Percentiles rank a stretch among this genome's conserved stretches.
These are phyloP conservation scores for Lentinula edodes DNA, from an alignment of 768 basidiomycete species.

Conservation along the genomic window DNA sequence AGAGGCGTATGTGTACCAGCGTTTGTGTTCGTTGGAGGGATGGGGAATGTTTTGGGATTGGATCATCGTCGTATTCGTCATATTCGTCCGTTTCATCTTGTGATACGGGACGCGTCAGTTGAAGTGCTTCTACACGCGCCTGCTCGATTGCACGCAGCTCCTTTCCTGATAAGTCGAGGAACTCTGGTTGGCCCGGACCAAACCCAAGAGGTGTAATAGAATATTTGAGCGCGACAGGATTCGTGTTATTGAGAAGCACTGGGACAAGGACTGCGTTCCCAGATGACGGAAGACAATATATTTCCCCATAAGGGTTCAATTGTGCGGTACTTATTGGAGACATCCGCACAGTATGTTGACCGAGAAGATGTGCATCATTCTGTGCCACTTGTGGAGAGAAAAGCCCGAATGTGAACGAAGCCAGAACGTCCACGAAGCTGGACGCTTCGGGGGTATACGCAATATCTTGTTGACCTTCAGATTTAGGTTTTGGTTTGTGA, in stretches of 20 bases:
- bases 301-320: slow-evolving; percentile 69
- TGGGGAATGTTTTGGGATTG: slow-evolving; percentile 24
- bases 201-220: slow-evolving; percentile 62
- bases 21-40: slow-evolving; percentile 71
- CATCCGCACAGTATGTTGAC: slow-evolving; percentile 89
- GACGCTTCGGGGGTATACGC: slow-evolving; percentile 40
- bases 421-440: slow-evolving; percentile 42
- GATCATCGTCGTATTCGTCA: slow-evolving; percentile 68
- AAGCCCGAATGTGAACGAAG: slow-evolving; percentile 46
- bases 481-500: background rate
- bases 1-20: slow-evolving; percentile 64
- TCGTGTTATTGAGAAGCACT: slow-evolving; percentile 86
- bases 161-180: slow-evolving; percentile 50
- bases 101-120: slow-evolving; percentile 34
- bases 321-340: slow-evolving; percentile 92
- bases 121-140: slow-evolving; percentile 45
- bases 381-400: slow-evolving; percentile 31
- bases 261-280: slow-evolving; percentile 64
- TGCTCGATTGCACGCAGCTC: slow-evolving; percentile 68
- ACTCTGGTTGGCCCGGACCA: slow-evolving; percentile 38
- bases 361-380: slow-evolving; percentile 61
- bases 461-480: slow-evolving; percentile 27
- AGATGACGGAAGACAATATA: slow-evolving; percentile 64
- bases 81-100: slow-evolving; percentile 40
- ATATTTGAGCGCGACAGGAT: slow-evolving; percentile 66